phyloP scores from a whole-genome alignment of 306 rosid species.

The Casuarina cunninghamiana region DNA sequence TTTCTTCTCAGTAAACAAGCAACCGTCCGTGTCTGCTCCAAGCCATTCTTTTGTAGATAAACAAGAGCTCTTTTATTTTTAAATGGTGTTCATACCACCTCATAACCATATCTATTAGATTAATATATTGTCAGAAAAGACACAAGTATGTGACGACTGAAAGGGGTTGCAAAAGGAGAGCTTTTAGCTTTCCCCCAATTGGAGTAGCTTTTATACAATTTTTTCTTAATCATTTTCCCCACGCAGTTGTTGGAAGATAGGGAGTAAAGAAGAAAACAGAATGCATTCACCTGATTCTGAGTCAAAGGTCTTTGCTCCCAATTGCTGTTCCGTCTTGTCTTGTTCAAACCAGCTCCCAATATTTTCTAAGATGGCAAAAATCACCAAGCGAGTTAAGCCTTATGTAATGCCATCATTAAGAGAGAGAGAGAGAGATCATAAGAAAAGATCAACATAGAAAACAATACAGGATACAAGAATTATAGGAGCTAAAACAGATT shows the following conservation, averaged over 20 bases:
- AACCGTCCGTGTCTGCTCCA: no score
- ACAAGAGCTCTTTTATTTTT: no score
- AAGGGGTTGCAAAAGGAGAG: background rate
- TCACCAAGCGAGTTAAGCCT: slow-evolving; percentile 27
- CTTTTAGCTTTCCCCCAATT: background rate
- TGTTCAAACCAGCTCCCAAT: slow-evolving; percentile 85
- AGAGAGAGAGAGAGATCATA: slow-evolving; percentile 8
- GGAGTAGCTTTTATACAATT: background rate
- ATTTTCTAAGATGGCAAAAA: slow-evolving; percentile 59
- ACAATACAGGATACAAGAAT: background rate
- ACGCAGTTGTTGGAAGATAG: background rate
- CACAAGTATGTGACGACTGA: background rate
- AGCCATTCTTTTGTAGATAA: no score
- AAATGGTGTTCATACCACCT: no score
- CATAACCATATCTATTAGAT: no score
- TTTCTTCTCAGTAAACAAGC: no score
- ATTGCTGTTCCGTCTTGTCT: slow-evolving; percentile 88
- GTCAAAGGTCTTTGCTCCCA: slow-evolving; percentile 95
- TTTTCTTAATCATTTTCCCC: background rate
- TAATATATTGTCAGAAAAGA: no score
- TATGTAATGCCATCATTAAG: slow-evolving; percentile 6
- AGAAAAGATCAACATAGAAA: background rate
- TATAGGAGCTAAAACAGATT: slow-evolving; percentile 9
- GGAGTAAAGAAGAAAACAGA: slow-evolving; percentile 1
- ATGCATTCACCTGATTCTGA: slow-evolving; percentile 63